Evolutionary conservation across 768 basidiomycete species (phyloP).

Genomic region (Lactifluus hygrophoroides): DNA sequence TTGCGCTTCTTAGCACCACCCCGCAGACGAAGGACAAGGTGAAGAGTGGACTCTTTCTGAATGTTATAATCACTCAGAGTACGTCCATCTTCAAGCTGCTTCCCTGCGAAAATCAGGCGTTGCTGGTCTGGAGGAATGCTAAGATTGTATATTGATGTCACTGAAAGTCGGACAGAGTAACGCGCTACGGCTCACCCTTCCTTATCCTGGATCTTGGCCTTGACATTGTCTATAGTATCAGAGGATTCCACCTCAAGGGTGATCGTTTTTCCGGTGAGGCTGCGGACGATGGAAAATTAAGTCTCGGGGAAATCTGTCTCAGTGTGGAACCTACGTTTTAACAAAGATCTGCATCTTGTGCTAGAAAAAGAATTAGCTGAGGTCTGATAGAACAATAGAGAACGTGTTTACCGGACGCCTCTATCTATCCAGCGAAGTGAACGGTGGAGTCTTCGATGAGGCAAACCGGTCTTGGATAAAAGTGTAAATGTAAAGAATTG

Average conservation of each 20-base stretch:
- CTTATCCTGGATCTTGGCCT: constrained; percentile 96
- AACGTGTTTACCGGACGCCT: constrained; percentile 43
- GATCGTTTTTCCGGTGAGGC: constrained; percentile 98
- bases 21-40: constrained; percentile 93
- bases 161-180: constrained; percentile 4
- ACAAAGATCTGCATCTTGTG: constrained; percentile 94
- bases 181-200: constrained; percentile 61
- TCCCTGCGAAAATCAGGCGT: constrained; percentile 97
- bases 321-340: constrained; percentile 69
- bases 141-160: not conserved
- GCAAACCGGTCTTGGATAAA: constrained; percentile 40
- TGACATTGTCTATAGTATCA: constrained; percentile 97
- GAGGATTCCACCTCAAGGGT: constrained; percentile 97
- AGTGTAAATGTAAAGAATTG: constrained; percentile 23
- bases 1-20: constrained; percentile 99
- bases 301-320: not conserved
- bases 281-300: constrained; percentile 26
- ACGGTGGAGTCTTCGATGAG: constrained; percentile 93
- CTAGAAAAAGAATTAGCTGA: not conserved
- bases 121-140: constrained; percentile 93
- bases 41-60: constrained; percentile 98
- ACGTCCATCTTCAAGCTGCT: constrained; percentile 98
- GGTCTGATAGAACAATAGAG: not conserved
- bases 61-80: constrained; percentile 95
- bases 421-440: constrained; percentile 83